phyloP scores from a whole-genome alignment of 257 asterid species.

The Fraxinus americana region DNA sequence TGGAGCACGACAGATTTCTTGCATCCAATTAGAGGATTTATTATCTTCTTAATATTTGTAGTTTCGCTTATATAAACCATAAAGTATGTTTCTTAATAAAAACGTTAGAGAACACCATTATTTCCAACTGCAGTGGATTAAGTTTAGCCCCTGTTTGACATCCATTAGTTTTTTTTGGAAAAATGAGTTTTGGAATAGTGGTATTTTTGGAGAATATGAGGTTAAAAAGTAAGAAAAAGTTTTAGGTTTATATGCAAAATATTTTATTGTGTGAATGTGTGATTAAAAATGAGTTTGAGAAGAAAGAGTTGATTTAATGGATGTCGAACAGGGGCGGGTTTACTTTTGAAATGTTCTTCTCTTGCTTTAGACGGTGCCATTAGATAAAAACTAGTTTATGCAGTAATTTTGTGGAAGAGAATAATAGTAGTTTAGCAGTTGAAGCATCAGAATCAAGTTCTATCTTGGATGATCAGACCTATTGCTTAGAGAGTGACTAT shows the following conservation, averaged over 20 bases:
- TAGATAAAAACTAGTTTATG: neutral
- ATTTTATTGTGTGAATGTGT: too few relatives aligned
- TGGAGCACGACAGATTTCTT: neutral
- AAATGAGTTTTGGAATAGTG: too few relatives aligned
- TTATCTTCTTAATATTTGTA: neutral
- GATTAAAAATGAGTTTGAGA: too few relatives aligned
- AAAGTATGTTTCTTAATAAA: neutral
- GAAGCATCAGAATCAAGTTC: neutral
- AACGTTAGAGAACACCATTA: neutral
- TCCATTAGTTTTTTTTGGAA: too few relatives aligned
- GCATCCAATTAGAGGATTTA: neutral
- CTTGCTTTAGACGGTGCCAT: neutral
- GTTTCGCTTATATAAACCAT: neutral
- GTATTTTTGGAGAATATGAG: too few relatives aligned
- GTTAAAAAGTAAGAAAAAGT: too few relatives aligned
- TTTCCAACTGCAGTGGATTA: neutral
- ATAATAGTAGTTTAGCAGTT: neutral
- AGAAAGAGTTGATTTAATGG: too few relatives aligned
- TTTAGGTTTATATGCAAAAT: too few relatives aligned
- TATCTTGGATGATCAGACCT: constrained; percentile 15
- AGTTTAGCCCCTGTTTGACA: neutral
- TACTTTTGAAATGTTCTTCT: neutral
- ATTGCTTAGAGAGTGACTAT: neutral
- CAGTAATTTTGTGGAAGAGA: neutral
- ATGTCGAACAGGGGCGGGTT: too few relatives aligned